Evolutionary conservation across 495 filamentous ascomycete genomes (phyloP), one percentile per base, ranked within the genome.

Genomic region (Penicillium cataractarum): DNA sequence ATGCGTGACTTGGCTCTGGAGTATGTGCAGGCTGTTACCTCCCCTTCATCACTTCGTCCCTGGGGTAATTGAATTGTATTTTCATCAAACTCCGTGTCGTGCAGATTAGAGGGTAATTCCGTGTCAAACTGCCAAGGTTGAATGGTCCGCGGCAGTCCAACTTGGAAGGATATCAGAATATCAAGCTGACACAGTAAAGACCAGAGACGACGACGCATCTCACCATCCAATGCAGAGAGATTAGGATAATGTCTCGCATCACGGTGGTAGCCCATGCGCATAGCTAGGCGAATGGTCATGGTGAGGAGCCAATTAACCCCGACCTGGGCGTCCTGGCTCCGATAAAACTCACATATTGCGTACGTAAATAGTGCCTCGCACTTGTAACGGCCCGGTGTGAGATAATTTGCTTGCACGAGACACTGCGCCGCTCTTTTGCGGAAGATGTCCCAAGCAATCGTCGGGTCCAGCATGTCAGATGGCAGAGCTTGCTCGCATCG

Each of bases 141-240:
- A 21, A 82, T 73, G 6, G 73, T 78, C 27, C 78, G 69, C 17
- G 81, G 81, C 13, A 82, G 62, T 1, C 81, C 81, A 22, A 80
- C 71, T 61, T 83, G 79, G 27, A 78, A 81, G 2, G 79, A 77
- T 2, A 81, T 69, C 35, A 82, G 60, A 12, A 68, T 71, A 51
- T 84, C 80, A 4, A 81, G 64, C 39, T 81, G 80, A 40, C 66
- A 67, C 4, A 80, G 42, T 9, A 75, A 37, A 5, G 68, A 61
- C 80, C 80, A 83, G 2, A 72, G 42, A 8, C 80, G 78, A 19
- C 80, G 70, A 17, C 80, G 70, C 76, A 83, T 80, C 61, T 83
- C 80, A 0, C 78, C 76, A 24, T 79, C 76, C 19, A 71, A 74
- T 1, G 66, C 61, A 1, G 78, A 76, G 7, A 83, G 66, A 26